These are phyloP conservation scores for Coniochaeta sp. DNA, from an alignment of 2,329 filamentous ascomycete genomes.

Conservation along the genomic window DNA sequence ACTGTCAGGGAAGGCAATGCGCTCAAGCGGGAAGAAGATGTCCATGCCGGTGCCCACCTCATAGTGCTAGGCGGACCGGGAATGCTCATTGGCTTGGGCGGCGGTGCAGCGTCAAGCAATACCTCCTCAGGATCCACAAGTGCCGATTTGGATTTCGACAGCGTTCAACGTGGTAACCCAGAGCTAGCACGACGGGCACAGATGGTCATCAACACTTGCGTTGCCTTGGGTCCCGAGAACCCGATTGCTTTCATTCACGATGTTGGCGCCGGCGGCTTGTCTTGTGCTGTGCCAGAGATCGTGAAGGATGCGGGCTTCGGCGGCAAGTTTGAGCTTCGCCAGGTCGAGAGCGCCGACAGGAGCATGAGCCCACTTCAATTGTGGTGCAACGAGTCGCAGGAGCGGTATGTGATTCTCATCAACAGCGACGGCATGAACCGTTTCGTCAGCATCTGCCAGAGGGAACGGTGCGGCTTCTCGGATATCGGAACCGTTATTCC, in stretches of 20 bases:
- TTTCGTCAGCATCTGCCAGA: slow-evolving; percentile 61
- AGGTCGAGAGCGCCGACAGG: slow-evolving; percentile 82
- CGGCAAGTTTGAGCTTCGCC: slow-evolving; percentile 87
- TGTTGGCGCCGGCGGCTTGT: slow-evolving; percentile 81
- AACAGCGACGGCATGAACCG: slow-evolving; percentile 72
- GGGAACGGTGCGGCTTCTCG: slow-evolving; percentile 89
- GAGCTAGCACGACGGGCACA: slow-evolving; percentile 94
- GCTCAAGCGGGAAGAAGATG: slow-evolving; percentile 71
- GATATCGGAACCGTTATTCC: slow-evolving; percentile 74
- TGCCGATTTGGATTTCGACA: slow-evolving; percentile 91
- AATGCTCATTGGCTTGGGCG: slow-evolving; percentile 95
- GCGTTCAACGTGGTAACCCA: slow-evolving; percentile 93
- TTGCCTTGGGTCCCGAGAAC: slow-evolving; percentile 72
- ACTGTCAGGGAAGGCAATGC: slow-evolving; percentile 88
- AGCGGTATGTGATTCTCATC: slow-evolving; percentile 88
- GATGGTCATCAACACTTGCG: slow-evolving; percentile 95
- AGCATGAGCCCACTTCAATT: slow-evolving; percentile 95
- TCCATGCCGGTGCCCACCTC: slow-evolving; percentile 80
- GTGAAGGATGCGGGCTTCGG: slow-evolving; percentile 89
- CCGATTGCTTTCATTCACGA: slow-evolving; percentile 97
- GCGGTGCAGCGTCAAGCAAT: slow-evolving; percentile 88
- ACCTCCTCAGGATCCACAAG: slow-evolving; percentile 73
- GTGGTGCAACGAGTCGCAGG: slow-evolving; percentile 96
- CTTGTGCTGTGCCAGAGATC: slow-evolving; percentile 73
- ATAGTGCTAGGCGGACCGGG: slow-evolving; percentile 92